Base-by-base conservation (phyloP, 257 asterid genomes). In the Leptodermis oblonga region DNA sequence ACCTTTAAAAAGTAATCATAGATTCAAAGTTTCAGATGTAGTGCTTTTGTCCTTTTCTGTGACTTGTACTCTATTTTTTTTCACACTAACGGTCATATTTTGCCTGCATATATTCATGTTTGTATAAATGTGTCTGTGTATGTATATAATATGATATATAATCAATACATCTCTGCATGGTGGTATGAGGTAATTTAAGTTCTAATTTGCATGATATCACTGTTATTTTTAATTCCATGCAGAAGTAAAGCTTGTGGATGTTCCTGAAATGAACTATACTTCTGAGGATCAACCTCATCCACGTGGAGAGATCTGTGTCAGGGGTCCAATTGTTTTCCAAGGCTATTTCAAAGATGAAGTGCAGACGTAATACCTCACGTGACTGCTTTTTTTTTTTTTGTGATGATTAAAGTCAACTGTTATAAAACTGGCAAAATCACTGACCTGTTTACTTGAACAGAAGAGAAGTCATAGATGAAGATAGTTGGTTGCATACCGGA, bases 231-330 rank as follows among this genome's bases (percentile, higher is more conserved):
- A 48, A 4, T 52, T 52, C 56, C 56, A 70, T 76, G 49, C 88
- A 90, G 98, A 88, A 80, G 71, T 93, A 65, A 93, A 93, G 83
- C 97, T 93, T 70, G 97, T 88, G 74, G 97, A 90, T 65, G 97
- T 93, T 69, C 95, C 97, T 15, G 98, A 93, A 81, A 93, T 93
- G 98, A 90, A 85, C 77, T 93, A 93, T 79, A 90, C 98, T 31
- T 86, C 95, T 26, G 89, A 81, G 80, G 98, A 93, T 90, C 85
- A 78, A 74, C 98, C 98, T 58, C 80, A 88, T 81, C 98, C 97
- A 61, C 96, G 98, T 39, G 98, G 98, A 60, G 98, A 93, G 89
- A 90, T 93, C 79, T 93, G 98, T 78, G 90, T 90, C 62, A 85
- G 98, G 81, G 98, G 98, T 25, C 98, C 90, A 76, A 90, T 74